Evolutionary conservation across 139 green algal genomes (phyloP).

Genomic region (Yamagishiella unicocca): DNA sequence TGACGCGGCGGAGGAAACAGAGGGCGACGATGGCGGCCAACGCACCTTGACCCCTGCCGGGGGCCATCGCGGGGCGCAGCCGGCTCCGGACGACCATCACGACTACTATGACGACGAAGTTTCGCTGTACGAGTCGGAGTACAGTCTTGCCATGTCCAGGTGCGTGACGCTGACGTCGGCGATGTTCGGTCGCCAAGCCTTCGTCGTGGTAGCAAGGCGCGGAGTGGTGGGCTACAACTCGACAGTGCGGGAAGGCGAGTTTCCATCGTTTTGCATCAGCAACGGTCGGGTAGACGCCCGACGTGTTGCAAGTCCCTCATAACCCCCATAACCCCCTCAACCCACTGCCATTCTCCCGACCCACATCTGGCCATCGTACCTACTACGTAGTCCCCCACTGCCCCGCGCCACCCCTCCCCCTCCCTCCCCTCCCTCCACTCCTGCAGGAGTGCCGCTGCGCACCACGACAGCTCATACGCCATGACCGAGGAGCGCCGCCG

Average conservation of each 20-base stretch:
- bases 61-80: conserved; percentile 19
- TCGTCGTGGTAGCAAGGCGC: no score
- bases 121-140: conserved; percentile 3
- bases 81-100: neutral
- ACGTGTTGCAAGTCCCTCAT: no score
- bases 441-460: conserved; percentile 2
- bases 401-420: neutral
- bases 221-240: no score
- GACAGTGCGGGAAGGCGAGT: no score
- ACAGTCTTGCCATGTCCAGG: conserved; percentile 16
- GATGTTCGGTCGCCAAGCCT: no score
- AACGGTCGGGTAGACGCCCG: no score
- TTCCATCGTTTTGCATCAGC: no score
- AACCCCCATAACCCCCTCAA: no score
- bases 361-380: no score
- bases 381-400: no score
- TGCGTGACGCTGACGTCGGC: neutral
- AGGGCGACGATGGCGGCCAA: conserved; percentile 54
- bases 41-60: conserved; percentile 52
- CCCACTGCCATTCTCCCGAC: no score
- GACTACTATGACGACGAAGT: conserved; percentile 48
- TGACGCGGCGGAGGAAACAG: conserved; percentile 54
- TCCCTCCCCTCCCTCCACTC: neutral
- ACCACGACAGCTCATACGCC: conserved; percentile 8
- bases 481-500: conserved; percentile 67